A percentile compares a stretch with the other conserved stretches of the same genome.
phyloP scores from a whole-genome alignment of 2,329 filamentous ascomycete genomes.

The Trichoderma sp. region DNA sequence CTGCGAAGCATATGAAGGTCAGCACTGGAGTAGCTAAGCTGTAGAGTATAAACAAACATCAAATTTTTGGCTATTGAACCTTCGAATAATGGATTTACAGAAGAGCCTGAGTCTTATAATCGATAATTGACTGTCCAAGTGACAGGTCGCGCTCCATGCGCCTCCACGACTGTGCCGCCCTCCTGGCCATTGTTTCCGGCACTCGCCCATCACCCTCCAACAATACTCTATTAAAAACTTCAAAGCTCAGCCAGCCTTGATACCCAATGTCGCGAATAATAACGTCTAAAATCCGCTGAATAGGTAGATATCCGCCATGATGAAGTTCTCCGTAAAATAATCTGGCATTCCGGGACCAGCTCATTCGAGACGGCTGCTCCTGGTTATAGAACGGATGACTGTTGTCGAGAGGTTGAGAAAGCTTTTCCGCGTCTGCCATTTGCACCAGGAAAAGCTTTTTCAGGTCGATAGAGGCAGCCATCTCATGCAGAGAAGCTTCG shows the following conservation, averaged over 20 bases:
- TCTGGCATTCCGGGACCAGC: slow-evolving; percentile 71
- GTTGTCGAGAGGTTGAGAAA: slow-evolving; percentile 57
- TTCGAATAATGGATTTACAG: neutral
- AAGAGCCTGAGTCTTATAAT: neutral
- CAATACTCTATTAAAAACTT: slow-evolving; percentile 56
- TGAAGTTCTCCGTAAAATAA: slow-evolving; percentile 55
- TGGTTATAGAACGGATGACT: slow-evolving; percentile 36
- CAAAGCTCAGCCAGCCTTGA: slow-evolving; percentile 67
- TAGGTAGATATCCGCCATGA: slow-evolving; percentile 64
- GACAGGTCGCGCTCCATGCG: slow-evolving; percentile 3
- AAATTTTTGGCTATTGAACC: neutral
- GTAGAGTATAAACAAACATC: neutral
- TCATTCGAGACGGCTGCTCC: slow-evolving; percentile 57
- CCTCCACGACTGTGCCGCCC: slow-evolving; percentile 47
- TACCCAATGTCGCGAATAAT: slow-evolving; percentile 64
- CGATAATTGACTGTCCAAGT: neutral
- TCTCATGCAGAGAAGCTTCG: slow-evolving; percentile 49
- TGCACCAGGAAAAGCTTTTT: slow-evolving; percentile 73
- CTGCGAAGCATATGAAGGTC: slow-evolving; percentile 2
- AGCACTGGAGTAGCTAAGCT: neutral
- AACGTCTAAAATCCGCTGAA: slow-evolving; percentile 56
- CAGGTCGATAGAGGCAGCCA: slow-evolving; percentile 55
- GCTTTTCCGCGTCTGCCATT: slow-evolving; percentile 68
- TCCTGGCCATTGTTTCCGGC: slow-evolving; percentile 52
- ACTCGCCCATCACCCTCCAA: slow-evolving; percentile 60